Evolutionary conservation across 495 filamentous ascomycete genomes (phyloP).

Genomic region (Letharia columbiana): DNA sequence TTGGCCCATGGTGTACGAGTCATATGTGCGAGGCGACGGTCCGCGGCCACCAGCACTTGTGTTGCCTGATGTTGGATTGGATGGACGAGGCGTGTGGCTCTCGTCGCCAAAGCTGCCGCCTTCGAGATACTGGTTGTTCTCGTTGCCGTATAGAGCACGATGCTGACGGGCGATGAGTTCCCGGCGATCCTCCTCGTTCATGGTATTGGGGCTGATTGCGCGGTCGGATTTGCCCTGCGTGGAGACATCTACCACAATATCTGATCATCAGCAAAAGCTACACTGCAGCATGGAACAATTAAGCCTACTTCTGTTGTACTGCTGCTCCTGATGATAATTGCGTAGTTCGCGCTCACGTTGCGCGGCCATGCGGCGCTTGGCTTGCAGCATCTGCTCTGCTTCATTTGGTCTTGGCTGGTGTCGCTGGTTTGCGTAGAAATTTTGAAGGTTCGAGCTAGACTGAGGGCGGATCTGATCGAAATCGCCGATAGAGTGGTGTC

Average conservation of each 20-base stretch:
- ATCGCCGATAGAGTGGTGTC: conserved; percentile 78
- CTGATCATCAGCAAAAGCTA: conserved; percentile 32
- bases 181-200: conserved; percentile 94
- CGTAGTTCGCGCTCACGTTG: conserved; percentile 97
- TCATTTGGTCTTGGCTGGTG: conserved; percentile 89
- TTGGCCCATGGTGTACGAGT: conserved; percentile 50
- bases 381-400: conserved; percentile 97
- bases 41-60: conserved; percentile 42
- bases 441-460: conserved; percentile 75
- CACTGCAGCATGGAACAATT: conserved; percentile 31
- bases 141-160: conserved; percentile 78
- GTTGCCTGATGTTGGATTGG: conserved; percentile 49
- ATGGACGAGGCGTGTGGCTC: conserved; percentile 46
- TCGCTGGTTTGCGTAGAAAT: conserved; percentile 88
- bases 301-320: conserved; percentile 95
- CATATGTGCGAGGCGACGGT: conserved; percentile 54
- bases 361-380: conserved; percentile 95
- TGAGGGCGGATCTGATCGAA: conserved; percentile 68
- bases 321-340: conserved; percentile 99
- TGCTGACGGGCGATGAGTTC: conserved; percentile 94
- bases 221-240: conserved; percentile 76
- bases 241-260: conserved; percentile 74
- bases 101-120: conserved; percentile 56
- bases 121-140: conserved; percentile 53
- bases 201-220: conserved; percentile 77